Base-by-base conservation (phyloP, 2,329 filamentous ascomycete species). In the Falciphora oryzae region DNA sequence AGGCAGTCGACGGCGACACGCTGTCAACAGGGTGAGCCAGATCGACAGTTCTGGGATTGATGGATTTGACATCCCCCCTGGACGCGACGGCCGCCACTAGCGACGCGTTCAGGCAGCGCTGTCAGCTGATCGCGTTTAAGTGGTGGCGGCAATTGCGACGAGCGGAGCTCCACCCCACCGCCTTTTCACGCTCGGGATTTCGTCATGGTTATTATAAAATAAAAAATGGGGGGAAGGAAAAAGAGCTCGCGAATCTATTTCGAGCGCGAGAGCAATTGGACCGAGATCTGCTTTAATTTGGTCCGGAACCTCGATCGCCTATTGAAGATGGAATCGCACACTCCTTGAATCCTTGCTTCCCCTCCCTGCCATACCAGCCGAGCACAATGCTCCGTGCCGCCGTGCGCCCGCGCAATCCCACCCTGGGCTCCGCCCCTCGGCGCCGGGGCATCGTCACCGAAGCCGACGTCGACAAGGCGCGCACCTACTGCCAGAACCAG, bases 401-500 rank as follows among this genome's bases (percentile, higher is more conserved):
- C 25, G 35, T 27, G 53, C 25, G 27, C 32, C 44, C 16, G 53
- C 53, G 50, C 53, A 50, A 63, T 22, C 8, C 57, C 61, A 14
- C 29, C 53, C 4, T 29, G n/a, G 13, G 53, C 22, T 63, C 56
- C 11, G 61, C 53, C 18, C 44, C 29, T 18, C 53, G 38, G 29
- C 59, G 75, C 61, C 79, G 82, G 64, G 75, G 74, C 65, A 80
- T 83, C 63, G 77, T 80, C 64, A 83, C 81, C 2, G 79, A 83
- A 44, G 76, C 78, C 31, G 83, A 86, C 57, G 74, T 86, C 61
- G 77, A 78, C 53, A 80, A 82, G 65, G 84, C 84, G 27, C 77
- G 83, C 64, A 75, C 76, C 63, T 86, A 86, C 71, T 87, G 84
- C 72, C 69, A 80, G 31, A 76, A 78, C 65, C 83, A 86, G 71